phyloP scores from a whole-genome alignment of 495 filamentous ascomycete species.

The Penicillium daleae region DNA sequence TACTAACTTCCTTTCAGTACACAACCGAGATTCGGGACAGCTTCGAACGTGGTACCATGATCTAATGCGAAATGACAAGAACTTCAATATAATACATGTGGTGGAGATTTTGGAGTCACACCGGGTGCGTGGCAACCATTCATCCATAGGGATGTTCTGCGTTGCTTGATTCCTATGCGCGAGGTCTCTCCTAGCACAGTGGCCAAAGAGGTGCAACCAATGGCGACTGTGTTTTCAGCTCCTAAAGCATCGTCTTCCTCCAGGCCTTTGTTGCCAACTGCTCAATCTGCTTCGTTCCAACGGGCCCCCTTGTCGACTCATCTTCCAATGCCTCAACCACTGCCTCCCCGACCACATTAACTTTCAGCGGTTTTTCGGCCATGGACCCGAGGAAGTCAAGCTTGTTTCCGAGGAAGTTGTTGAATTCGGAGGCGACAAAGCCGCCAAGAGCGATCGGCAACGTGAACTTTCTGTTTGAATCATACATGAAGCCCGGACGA shows the following conservation, averaged over 20 bases:
- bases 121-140: background rate
- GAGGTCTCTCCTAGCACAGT: background rate
- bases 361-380: constrained; percentile 83
- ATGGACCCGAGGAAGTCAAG: constrained; percentile 76
- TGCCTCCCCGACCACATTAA: constrained; percentile 81
- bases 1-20: constrained; percentile 62
- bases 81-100: constrained; percentile 33
- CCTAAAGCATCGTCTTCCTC: constrained; percentile 79
- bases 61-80: constrained; percentile 36
- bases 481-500: constrained; percentile 87
- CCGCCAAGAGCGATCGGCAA: constrained; percentile 79
- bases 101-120: constrained; percentile 15
- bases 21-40: constrained; percentile 96
- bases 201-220: constrained; percentile 3
- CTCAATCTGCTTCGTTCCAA: constrained; percentile 72
- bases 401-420: constrained; percentile 71
- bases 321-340: constrained; percentile 79
- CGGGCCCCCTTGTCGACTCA: constrained; percentile 65
- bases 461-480: constrained; percentile 78
- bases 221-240: background rate
- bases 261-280: constrained; percentile 73
- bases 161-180: background rate
- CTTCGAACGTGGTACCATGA: constrained; percentile 92
- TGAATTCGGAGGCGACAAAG: constrained; percentile 68
- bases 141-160: background rate